Conservation (phyloP, 108 stramenopile genomes). For the Stephanodiscus triporus region DNA sequence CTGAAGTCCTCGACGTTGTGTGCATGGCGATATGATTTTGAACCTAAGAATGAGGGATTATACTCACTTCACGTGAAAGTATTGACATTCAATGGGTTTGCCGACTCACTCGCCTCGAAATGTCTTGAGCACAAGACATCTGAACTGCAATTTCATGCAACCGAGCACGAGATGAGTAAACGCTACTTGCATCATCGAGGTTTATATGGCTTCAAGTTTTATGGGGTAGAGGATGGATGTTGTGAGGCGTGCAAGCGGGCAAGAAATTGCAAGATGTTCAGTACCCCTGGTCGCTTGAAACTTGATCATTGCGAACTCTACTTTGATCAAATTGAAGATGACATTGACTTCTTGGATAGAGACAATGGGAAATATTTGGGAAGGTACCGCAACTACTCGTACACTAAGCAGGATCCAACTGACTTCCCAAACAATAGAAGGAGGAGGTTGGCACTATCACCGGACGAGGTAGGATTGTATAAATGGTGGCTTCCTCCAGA, state of each 20-base stretch:
- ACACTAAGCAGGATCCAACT: neutral
- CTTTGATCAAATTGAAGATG: slow-evolving; percentile 32
- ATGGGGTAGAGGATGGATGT: slow-evolving; percentile 10
- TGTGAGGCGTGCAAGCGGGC: slow-evolving; percentile 37
- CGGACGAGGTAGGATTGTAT: neutral
- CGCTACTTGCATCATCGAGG: slow-evolving; percentile 36
- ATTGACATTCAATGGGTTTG: slow-evolving; percentile 34
- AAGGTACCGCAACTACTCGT: slow-evolving; percentile 23
- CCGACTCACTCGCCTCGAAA: neutral
- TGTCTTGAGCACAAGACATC: neutral
- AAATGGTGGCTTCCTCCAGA: neutral
- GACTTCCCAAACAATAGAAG: slow-evolving; percentile 16
- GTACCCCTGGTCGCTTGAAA: slow-evolving; percentile 9
- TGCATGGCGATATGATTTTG: slow-evolving; percentile 24
- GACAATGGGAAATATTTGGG: slow-evolving; percentile 13
- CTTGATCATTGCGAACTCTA: slow-evolving; percentile 48
- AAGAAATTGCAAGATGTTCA: slow-evolving; percentile 24
- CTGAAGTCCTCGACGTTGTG: neutral
- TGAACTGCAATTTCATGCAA: neutral
- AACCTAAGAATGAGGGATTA: neutral
- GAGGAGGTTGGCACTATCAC: slow-evolving; percentile 11
- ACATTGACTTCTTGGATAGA: slow-evolving; percentile 22
- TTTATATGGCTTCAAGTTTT: slow-evolving; percentile 32
- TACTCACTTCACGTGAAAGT: slow-evolving; percentile 38
- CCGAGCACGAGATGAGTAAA: slow-evolving; percentile 1